Base-by-base conservation (phyloP, 306 rosid species). In the Albizia julibrissin region DNA sequence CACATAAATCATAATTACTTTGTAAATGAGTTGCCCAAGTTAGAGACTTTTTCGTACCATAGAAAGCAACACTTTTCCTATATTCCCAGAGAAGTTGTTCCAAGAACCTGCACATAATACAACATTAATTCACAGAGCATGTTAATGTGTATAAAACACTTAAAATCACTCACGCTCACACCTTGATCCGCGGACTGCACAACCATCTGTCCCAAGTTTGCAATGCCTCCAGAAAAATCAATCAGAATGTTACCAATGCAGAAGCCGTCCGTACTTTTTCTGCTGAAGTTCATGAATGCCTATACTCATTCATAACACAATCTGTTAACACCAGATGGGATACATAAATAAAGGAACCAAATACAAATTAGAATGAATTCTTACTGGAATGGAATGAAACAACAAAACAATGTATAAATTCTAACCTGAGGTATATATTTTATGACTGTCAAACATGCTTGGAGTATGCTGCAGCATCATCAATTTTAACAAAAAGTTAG, bases 351-450 rank as follows among this genome's bases (percentile, higher is more conserved):
- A 74, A 73, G 62, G 24, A 13, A 47, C 50, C 16, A 74, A 43
- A 49, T 3, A 19, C 49, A 71, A 43, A 42, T 22, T 12, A 31
- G 0, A 44, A 71, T 5, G 7, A 22, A 6, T 42, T 40, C 29
- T 10, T 69, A 18, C 26, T 6, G 15, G 27, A 43, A 1, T 5
- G 56, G 27, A n/a, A 42, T 11, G 56, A 37, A 34, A 33, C 3
- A 68, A 15, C 33, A 47, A 46, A 46, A 31, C 21, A 72, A 12
- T 27, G 59, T 76, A 16, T 15, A 46, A 74, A 77, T 29, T 72
- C 88, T 76, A 74, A 93, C 99, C 99, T 95, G 99, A 54, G 98
- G 98, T 72, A 93, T 88, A 81, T 93, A 95, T 85, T 95, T 95
- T 88, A 95, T 85, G 72, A 59, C 50, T 33, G 98, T 89, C 97